A percentile compares a stretch with the other conserved stretches of the same genome.
Evolutionary conservation across 805 yeast genomes (phyloP).

Genomic region (Spathaspora arborariae): DNA sequence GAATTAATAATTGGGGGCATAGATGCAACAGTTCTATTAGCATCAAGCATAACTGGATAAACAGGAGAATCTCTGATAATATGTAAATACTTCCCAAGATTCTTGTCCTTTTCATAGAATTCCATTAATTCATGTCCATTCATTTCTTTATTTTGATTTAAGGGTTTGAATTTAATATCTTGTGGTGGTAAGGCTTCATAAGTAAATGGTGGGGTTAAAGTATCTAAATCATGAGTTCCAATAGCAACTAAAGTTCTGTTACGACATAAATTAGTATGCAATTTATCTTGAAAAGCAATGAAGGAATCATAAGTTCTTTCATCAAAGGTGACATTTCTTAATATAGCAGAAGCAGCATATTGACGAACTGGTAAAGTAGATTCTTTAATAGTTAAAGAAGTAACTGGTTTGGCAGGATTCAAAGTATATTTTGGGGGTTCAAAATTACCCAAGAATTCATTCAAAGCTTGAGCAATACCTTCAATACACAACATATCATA

Average conservation of each 20-base stretch:
- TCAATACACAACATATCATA: slow-evolving; percentile 97
- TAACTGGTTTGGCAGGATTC: slow-evolving; percentile 56
- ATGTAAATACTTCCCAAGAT: slow-evolving; percentile 83
- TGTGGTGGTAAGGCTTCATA: slow-evolving; percentile 81
- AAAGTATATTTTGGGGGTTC: slow-evolving; percentile 65
- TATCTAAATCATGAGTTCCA: slow-evolving; percentile 95
- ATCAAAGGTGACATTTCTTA: slow-evolving; percentile 78
- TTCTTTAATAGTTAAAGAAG: slow-evolving; percentile 66
- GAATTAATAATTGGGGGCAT: slow-evolving; percentile 97
- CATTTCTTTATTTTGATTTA: slow-evolving; percentile 66
- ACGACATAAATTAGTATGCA: slow-evolving; percentile 94
- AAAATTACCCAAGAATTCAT: slow-evolving; percentile 76
- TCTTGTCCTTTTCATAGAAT: slow-evolving; percentile 86
- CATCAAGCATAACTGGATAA: slow-evolving; percentile 85
- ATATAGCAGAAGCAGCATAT: slow-evolving; percentile 90
- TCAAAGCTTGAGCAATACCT: slow-evolving; percentile 94
- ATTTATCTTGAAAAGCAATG: slow-evolving; percentile 92
- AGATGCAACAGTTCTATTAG: slow-evolving; percentile 74
- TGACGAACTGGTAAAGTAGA: slow-evolving; percentile 79
- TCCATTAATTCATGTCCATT: slow-evolving; percentile 80
- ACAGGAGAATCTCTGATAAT: slow-evolving; percentile 86
- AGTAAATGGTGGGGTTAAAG: slow-evolving; percentile 75
- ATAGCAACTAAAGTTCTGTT: slow-evolving; percentile 96
- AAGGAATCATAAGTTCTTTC: slow-evolving; percentile 89
- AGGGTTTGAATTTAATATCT: slow-evolving; percentile 70